Evolutionary conservation across 306 rosid species (phyloP), one percentile per base, ranked within the genome.

Genomic region (Medicago lupulina): DNA sequence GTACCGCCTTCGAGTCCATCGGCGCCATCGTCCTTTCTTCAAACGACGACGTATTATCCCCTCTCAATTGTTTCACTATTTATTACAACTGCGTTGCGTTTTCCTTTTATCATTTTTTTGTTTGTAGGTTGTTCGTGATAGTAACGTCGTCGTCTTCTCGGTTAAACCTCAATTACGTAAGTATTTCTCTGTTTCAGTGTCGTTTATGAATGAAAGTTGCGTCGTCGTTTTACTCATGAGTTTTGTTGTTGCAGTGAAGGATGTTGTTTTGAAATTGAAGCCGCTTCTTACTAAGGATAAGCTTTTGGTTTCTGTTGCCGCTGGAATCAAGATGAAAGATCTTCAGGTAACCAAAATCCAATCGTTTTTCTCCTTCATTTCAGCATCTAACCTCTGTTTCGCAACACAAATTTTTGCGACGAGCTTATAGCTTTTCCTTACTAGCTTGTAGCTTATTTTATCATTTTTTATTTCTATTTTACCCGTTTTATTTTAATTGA

Each of bases 241-340:
- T 18, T 47, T 8, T 84, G 60, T 44, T 75, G 41, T 53, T 83
- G 85, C 92, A 96, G 97, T 83, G 72, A 90, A 89, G 71, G 86
- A 84, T 11, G 97, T 67, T 60, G 77, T 90, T 9, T 70, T 69
- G 84, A 82, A 89, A 75, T 78, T 96, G 84, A 81, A 46, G 86
- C 96, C 98, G 39, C 79, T 80, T 25, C 84, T 96, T 34, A 82
- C 97, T 41, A 75, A 63, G 75, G 87, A 88, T 83, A 92, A 96
- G 88, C 98, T 92, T 77, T 85, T 96, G 57, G 98, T 96, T 83
- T 96, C 98, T 2, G 86, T 96, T 82, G 98, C 98, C 70, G 99
- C 99, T 68, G 99, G 99, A 53, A 62, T 90, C 77, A 96, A 88
- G 81, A 67, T 96, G 88, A 87, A 90, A 80, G 99, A 96, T 88